Conservation (phyloP, 2,329 filamentous ascomycete species). For the Talaromyces sp. region DNA sequence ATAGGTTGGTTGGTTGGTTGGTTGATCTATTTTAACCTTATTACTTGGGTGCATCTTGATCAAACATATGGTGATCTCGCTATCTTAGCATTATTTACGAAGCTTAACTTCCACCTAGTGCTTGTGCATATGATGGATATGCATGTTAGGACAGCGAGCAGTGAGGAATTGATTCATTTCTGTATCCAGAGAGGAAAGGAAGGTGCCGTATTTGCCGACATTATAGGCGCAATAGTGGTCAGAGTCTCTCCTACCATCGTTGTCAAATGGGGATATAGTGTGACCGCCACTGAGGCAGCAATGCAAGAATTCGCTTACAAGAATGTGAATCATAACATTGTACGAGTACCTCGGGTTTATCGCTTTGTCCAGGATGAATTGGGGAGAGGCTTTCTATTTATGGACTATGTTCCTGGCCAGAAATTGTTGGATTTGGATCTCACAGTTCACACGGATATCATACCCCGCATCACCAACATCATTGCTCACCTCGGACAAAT, state of each 20-base stretch:
- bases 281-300: conserved; percentile 22
- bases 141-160: conserved; percentile 7
- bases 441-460: conserved; percentile 16
- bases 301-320: conserved; percentile 23
- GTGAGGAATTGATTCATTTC: conserved; percentile 4
- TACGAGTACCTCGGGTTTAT: conserved; percentile 24
- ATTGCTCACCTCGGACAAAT: conserved; percentile 20
- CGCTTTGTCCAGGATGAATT: conserved; percentile 21
- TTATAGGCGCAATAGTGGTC: conserved; percentile 9
- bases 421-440: conserved; percentile 20
- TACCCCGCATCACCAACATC: conserved; percentile 20
- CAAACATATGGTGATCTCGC: neutral
- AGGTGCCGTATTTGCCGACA: conserved; percentile 4
- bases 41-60: neutral
- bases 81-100: neutral
- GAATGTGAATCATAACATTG: conserved; percentile 20
- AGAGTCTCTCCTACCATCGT: conserved; percentile 20
- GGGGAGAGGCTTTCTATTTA: conserved; percentile 25
- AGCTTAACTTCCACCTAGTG: neutral
- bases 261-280: conserved; percentile 22
- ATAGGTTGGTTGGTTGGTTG: too few species aligned
- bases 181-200: conserved; percentile 8
- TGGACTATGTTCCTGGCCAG: conserved; percentile 25
- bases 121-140: conserved; percentile 1
- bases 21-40: too few species aligned